Base-by-base conservation (phyloP, 2,329 filamentous ascomycete genomes). In the Diplodia scrobiculata region DNA sequence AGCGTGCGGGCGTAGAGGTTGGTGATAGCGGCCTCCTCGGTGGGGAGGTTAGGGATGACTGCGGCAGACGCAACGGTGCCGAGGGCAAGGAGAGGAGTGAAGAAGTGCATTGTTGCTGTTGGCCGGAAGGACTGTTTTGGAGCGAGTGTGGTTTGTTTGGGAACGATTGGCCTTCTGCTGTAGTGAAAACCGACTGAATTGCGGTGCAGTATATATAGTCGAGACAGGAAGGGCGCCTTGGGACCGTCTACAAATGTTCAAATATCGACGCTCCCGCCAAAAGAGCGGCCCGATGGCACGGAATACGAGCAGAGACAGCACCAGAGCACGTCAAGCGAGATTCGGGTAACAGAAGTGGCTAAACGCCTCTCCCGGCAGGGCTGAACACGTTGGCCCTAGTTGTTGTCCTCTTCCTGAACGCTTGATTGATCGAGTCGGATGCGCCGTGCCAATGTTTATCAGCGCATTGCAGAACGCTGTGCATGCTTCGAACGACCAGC, bases 41-140 rank as follows among this genome's bases (percentile, higher is more conserved):
- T 48, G 38, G 55, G 55, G 17, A 60, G 21, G 19, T 32, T 27
- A n/a, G 55, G 55, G 21, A 64, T 47, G 25, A 21, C 27, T n/a
- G 50, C 48, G 29, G 63, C 64, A 34, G 64, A 45, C 53, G 34
- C 64, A 29, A 60, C 21, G 45, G 47, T 27, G 54, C 45, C 41
- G 19, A 66, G 36, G 9, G 54, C 54, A 25, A 58, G 53, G 67
- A 70, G 71, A 67, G 74, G 65, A 67, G 72, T 69, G 67, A 73
- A 73, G 73, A 74, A 77, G 68, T 73, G 73, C 77, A 79, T 79
- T 66, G 75, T 79, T 76, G 75, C 72, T 72, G 73, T 73, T 68
- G 68, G 71, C 29, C 69, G 70, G 25, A 0, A 11, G 2, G 53
- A 11, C 25, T 58, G n/a, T 2, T 27, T 58, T 27, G 38, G 34